Evolutionary conservation across 192 early-diverging fungal genomes (phyloP).

Genomic region (Globomyces pollinis-pini): DNA sequence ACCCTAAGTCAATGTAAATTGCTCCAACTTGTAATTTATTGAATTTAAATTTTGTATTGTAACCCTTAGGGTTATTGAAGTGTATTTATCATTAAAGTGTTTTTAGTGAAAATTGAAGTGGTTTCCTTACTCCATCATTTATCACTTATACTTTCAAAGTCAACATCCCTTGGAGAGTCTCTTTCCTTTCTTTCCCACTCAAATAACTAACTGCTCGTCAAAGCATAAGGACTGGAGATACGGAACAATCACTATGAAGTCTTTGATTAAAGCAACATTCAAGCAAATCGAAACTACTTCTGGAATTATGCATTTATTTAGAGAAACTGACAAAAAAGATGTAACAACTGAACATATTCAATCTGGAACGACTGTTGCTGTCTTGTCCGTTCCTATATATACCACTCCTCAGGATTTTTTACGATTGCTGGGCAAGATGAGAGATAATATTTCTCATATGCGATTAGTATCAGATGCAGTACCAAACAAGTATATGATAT

Average conservation of each 20-base stretch:
- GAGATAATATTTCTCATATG: conserved; percentile 63
- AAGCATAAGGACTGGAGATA: neutral
- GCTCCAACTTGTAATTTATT: too few relatives aligned
- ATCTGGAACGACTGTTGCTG: neutral
- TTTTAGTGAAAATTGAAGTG: conserved; percentile 2
- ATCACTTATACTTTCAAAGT: too few relatives aligned
- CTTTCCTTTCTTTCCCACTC: too few relatives aligned
- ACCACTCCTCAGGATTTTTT: conserved; percentile 87
- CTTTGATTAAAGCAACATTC: neutral
- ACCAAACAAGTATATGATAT: conserved; percentile 82
- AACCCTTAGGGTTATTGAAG: too few relatives aligned
- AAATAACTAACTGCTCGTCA: too few relatives aligned
- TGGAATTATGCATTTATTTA: neutral
- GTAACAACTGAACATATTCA: neutral
- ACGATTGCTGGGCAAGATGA: conserved; percentile 66
- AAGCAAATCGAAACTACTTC: neutral
- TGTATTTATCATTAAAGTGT: neutral
- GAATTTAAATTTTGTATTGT: too few relatives aligned
- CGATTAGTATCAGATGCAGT: conserved; percentile 63
- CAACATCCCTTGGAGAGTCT: too few relatives aligned
- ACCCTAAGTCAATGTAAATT: too few relatives aligned
- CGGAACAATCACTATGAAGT: conserved; percentile 1
- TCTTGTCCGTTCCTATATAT: conserved; percentile 83
- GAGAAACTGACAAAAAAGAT: too few relatives aligned
- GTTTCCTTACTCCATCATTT: too few relatives aligned